phyloP scores from a whole-genome alignment of 192 early-diverging fungal species.

The Spinellus fusiger region DNA sequence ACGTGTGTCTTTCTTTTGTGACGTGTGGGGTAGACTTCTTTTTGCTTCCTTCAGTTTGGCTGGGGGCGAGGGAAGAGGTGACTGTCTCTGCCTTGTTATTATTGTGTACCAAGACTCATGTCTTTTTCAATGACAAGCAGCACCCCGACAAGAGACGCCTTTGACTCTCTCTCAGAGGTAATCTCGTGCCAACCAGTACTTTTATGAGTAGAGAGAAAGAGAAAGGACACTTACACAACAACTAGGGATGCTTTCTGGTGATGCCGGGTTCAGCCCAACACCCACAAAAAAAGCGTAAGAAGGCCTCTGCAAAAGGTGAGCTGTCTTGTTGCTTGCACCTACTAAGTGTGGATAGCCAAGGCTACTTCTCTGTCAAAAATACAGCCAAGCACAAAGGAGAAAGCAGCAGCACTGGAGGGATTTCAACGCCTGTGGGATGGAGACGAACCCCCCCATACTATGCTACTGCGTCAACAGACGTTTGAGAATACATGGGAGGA shows the following conservation, averaged over 20 bases:
- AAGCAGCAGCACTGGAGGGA: conserved; percentile 35
- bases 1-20: no score
- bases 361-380: not conserved
- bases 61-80: no score
- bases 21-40: no score
- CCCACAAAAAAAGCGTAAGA: conserved; percentile 4
- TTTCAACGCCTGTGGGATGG: conserved; percentile 58
- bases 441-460: conserved; percentile 45
- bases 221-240: not conserved
- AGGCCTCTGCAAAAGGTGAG: not conserved
- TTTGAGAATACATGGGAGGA: conserved; percentile 52
- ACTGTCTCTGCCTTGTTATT: not conserved
- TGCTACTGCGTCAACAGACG: conserved; percentile 38
- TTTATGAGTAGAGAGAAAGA: not conserved
- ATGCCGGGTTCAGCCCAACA: conserved; percentile 13
- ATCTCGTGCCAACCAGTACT: no score
- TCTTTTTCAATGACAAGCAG: not conserved
- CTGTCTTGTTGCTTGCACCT: not conserved
- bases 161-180: conserved; percentile 45
- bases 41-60: no score
- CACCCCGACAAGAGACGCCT: conserved; percentile 21
- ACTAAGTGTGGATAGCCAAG: no score
- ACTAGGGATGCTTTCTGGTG: conserved; percentile 39
- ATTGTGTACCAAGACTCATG: not conserved
- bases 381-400: not conserved